Base-by-base conservation (phyloP, 2,329 filamentous ascomycete genomes). In the Aspergillus caelatus region DNA sequence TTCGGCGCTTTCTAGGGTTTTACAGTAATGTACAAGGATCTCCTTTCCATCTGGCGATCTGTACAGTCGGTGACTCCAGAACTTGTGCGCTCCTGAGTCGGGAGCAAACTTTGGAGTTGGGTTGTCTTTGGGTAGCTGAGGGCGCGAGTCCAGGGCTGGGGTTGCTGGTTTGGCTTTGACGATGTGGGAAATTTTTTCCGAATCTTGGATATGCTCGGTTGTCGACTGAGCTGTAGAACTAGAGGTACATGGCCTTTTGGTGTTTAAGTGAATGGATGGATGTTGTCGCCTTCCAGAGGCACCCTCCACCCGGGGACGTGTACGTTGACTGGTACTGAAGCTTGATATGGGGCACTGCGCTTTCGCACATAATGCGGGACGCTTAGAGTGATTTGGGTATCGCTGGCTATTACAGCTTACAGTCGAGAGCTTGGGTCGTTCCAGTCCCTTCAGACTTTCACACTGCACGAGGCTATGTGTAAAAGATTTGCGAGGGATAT, bases 11-110 rank as follows among this genome's bases (percentile, higher is more conserved):
- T 87, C 81, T 52, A 84, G 85, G 62, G 82, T 90, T 56, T 81
- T 88, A 81, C 93, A 96, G 76, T 97, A 97, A 73, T 94, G 88
- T 0, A 96, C 87, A 62, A 84, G 85, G 53, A 92, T 86, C 57
- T 83, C 84, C 46, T 86, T 75, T 19, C 81, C 77, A 3, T 80
- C 54, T 64, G 50, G 84, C 77, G 5, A 84, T 60, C 73, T 85
- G 11, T 87, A 84, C 73, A 72, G 60, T 21, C 56, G 71, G 46
- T 77, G 74, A 58, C 68, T 76, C 75, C 75, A 78, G 58, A 72
- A 77, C 30, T 72, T 62, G 66, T 4, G 59, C 21, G 9, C 19
- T 48, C 41, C 3, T 23, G 30, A 30, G 32, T 11, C 23, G 28
- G 21, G 34, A 21, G 21, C 14, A 7, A 34, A 52, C 45, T 14